Conservation (phyloP, 2,329 filamentous ascomycete genomes). For the Fusarium verrucosum region DNA sequence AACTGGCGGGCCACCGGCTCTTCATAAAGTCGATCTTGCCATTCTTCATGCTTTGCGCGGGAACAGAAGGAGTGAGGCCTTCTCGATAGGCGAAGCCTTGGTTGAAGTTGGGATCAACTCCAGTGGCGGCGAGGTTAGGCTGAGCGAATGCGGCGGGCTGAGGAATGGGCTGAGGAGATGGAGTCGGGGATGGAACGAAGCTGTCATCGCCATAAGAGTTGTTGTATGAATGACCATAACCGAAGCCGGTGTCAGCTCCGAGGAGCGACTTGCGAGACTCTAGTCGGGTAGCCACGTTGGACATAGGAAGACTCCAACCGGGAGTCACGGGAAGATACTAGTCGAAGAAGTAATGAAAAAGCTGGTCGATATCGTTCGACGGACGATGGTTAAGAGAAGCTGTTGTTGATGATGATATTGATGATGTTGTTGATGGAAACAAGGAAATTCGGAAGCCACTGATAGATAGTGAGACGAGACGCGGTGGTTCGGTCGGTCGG, state of each 20-base stretch:
- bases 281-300: conserved; percentile 53
- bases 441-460: conserved; percentile 7
- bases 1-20: conserved; percentile 88
- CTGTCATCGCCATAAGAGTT: conserved; percentile 46
- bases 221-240: conserved; percentile 49
- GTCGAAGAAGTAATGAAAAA: conserved; percentile 12
- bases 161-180: conserved; percentile 33
- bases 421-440: conserved; percentile 1
- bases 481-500: conserved; percentile 27
- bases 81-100: conserved; percentile 52
- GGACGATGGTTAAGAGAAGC: conserved; percentile 7
- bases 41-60: conserved; percentile 46
- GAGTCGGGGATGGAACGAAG: conserved; percentile 28
- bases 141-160: conserved; percentile 41
- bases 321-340: conserved; percentile 48
- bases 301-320: conserved; percentile 48
- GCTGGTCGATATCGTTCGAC: conserved; percentile 26
- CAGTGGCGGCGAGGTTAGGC: conserved; percentile 45
- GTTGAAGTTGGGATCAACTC: conserved; percentile 46
- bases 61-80: conserved; percentile 48
- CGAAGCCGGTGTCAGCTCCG: conserved; percentile 51
- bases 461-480: conserved; percentile 14
- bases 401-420: conserved; percentile 6
- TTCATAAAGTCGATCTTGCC: conserved; percentile 75
- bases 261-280: conserved; percentile 55